These are phyloP conservation scores for Naegleria fowleri DNA, from an alignment of 208 protist genomes.

Conservation along the genomic window DNA sequence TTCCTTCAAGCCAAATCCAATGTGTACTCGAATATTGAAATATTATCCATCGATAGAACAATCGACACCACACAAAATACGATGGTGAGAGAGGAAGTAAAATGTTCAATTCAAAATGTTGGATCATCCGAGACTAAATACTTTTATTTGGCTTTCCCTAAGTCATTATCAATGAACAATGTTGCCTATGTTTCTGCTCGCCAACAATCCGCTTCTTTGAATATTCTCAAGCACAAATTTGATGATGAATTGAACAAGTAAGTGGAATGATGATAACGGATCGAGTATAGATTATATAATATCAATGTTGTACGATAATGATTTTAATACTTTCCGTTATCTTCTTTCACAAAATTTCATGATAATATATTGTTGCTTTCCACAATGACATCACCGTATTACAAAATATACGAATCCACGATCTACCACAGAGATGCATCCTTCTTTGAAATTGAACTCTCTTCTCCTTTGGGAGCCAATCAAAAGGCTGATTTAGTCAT, in stretches of 20 bases:
- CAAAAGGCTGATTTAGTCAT: background rate
- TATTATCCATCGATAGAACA: background rate
- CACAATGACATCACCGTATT: background rate
- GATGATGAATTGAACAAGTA: background rate
- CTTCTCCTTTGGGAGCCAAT: background rate
- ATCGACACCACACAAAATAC: background rate
- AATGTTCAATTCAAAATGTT: background rate
- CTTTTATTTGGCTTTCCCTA: background rate
- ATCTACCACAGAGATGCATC: background rate
- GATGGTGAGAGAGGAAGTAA: background rate
- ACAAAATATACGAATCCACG: no score
- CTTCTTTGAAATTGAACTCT: slow-evolving; percentile 5
- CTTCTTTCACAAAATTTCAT: background rate
- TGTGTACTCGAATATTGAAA: background rate
- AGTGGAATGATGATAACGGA: background rate
- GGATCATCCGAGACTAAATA: background rate
- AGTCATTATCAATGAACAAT: background rate
- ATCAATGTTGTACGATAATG: no score
- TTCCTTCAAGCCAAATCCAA: background rate
- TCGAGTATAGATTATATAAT: no score
- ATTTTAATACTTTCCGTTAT: no score
- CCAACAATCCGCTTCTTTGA: background rate
- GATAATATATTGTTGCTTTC: background rate
- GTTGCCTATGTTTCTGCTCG: background rate
- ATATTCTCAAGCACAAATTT: background rate